A percentile compares a stretch with the other conserved stretches of the same genome.
These are phyloP conservation scores for Cucurbita argyrosperma DNA, from an alignment of 306 rosid species.

Conservation along the genomic window DNA sequence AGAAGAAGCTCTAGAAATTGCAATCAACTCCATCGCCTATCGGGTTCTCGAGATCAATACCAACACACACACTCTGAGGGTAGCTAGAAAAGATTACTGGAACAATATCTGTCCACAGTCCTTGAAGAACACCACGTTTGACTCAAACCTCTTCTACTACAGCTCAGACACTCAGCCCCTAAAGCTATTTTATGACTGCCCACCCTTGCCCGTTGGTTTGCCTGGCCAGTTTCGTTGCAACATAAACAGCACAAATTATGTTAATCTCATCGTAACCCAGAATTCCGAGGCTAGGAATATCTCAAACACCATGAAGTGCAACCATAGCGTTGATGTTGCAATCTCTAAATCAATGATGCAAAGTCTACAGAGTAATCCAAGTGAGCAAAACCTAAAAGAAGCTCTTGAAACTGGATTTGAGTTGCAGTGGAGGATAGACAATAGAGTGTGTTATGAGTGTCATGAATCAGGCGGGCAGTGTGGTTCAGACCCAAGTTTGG, in stretches of 20 bases:
- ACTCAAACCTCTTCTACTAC: conserved; percentile 6
- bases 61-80: conserved; percentile 1
- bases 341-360: conserved; percentile 15
- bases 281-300: background rate
- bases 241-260: background rate
- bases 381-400: conserved; percentile 1
- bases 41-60: conserved; percentile 17
- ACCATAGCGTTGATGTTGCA: conserved; percentile 10
- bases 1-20: conserved; percentile 8
- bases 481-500: conserved; percentile 17
- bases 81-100: conserved; percentile 31
- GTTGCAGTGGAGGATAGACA: conserved; percentile 29
- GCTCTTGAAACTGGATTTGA: conserved; percentile 32
- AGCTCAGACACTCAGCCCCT: conserved; percentile 7
- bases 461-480: conserved; percentile 28
- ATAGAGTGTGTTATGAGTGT: conserved; percentile 27
- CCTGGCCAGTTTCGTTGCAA: conserved; percentile 23
- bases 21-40: conserved; percentile 6
- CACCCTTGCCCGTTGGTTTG: background rate
- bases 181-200: conserved; percentile 28
- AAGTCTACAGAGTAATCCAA: background rate
- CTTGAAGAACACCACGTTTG: conserved; percentile 10
- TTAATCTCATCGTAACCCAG: conserved; percentile 14
- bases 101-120: conserved; percentile 18
- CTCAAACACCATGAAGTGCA: conserved; percentile 12